A percentile compares a stretch with the other conserved stretches of the same genome.
Conservation (phyloP, 1,139 yeast species). For the Pichiaceae sp. region DNA sequence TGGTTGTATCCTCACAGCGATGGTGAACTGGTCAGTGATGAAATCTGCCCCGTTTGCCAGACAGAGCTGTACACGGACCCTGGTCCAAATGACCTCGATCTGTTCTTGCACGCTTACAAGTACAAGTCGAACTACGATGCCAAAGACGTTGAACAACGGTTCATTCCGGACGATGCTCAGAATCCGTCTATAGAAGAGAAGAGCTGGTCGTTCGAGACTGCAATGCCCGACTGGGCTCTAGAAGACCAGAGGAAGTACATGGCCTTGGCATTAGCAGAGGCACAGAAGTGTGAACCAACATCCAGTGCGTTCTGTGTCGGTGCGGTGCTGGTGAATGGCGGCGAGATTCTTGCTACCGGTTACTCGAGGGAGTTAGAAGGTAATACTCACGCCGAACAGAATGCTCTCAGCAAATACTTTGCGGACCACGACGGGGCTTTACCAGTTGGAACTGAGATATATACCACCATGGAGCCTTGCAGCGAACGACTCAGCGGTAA, state of each 20-base stretch:
- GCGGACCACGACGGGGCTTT: slow-evolving; percentile 30
- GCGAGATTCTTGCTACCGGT: slow-evolving; percentile 62
- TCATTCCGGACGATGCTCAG: slow-evolving; percentile 69
- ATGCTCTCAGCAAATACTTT: slow-evolving; percentile 77
- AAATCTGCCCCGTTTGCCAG: slow-evolving; percentile 61
- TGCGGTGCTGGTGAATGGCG: slow-evolving; percentile 64
- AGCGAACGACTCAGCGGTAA: slow-evolving; percentile 85
- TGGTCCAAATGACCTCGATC: slow-evolving; percentile 71
- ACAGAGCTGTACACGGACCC: slow-evolving; percentile 83
- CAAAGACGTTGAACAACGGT: slow-evolving; percentile 46
- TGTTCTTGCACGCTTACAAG: slow-evolving; percentile 85
- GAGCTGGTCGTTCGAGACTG: slow-evolving; percentile 72
- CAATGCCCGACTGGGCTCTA: slow-evolving; percentile 82
- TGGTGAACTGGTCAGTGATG: slow-evolving; percentile 34
- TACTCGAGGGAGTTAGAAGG: slow-evolving; percentile 89
- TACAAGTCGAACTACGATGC: slow-evolving; percentile 45
- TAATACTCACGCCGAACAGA: slow-evolving; percentile 97
- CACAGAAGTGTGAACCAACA: slow-evolving; percentile 75
- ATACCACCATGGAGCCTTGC: slow-evolving; percentile 98
- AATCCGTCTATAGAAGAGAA: slow-evolving; percentile 70
- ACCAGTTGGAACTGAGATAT: slow-evolving; percentile 74
- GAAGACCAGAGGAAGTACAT: slow-evolving; percentile 44
- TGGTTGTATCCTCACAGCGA: slow-evolving; percentile 52
- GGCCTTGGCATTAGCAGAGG: slow-evolving; percentile 65
- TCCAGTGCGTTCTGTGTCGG: slow-evolving; percentile 92